Evolutionary conservation across 2,329 filamentous ascomycete species (phyloP).

Genomic region (Orbilia brochopaga): DNA sequence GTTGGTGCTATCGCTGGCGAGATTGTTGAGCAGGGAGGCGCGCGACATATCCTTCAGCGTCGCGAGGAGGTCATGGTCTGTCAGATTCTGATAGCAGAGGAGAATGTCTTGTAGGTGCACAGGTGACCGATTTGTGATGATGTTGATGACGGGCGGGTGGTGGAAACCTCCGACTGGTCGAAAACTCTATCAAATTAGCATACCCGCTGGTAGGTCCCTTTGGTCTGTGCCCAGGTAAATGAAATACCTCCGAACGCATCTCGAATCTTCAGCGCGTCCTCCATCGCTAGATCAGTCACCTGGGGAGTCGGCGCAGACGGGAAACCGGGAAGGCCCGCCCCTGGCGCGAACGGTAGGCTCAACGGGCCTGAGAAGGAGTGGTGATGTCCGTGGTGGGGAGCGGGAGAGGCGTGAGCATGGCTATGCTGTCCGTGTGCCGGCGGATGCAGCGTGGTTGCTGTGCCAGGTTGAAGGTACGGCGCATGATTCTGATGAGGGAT

Average conservation of each 20-base stretch:
- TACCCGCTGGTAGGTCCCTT: not conserved
- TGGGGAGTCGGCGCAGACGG: slow-evolving; percentile 2
- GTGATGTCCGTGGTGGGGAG: slow-evolving; percentile 24
- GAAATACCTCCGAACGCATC: slow-evolving; percentile 47
- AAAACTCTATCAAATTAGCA: not conserved
- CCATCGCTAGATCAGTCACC: slow-evolving; percentile 32
- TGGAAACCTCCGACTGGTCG: slow-evolving; percentile 37
- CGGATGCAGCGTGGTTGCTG: slow-evolving; percentile 12
- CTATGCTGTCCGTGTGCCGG: slow-evolving; percentile 8
- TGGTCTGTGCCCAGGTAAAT: too few species aligned
- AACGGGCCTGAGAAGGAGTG: slow-evolving; percentile 40
- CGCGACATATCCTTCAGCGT: slow-evolving; percentile 37
- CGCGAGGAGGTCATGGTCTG: slow-evolving; percentile 35
- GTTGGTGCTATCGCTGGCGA: slow-evolving; percentile 66
- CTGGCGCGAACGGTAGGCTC: slow-evolving; percentile 14
- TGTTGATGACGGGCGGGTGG: slow-evolving; percentile 31
- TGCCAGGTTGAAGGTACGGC: not conserved
- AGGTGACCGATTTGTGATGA: slow-evolving; percentile 41
- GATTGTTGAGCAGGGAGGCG: slow-evolving; percentile 72
- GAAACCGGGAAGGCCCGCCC: slow-evolving; percentile 4
- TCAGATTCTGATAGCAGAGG: slow-evolving; percentile 34
- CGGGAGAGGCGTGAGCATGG: slow-evolving; percentile 8
- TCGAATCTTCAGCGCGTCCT: slow-evolving; percentile 37
- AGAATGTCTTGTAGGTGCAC: slow-evolving; percentile 23
- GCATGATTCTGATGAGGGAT: slow-evolving; percentile 18